Base-by-base conservation (phyloP, 441 rosid genomes). In the Jatropha podagrica region DNA sequence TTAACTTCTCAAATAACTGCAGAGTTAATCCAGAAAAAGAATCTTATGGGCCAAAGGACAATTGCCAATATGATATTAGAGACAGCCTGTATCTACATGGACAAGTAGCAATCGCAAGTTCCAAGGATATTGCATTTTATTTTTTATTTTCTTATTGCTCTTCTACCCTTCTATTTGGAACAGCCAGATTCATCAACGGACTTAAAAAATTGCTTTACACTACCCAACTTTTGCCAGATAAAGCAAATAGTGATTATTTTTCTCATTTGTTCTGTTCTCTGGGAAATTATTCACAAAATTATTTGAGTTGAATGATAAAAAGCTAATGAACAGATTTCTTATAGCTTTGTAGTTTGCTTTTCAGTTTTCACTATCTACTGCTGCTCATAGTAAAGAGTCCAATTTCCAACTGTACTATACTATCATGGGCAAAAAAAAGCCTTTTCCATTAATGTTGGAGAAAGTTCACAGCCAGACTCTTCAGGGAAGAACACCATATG, bases 61-160 rank as follows among this genome's bases (percentile, higher is more conserved):
- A 49, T 49, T 73, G 63, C 49, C 18, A 11, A 58, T 72, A 68
- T 67, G 68, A 73, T 48, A 63, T 23, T 48, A 9, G 48, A 69
- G 80, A 79, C 84, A 75, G 83, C 71, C 82, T 77, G 81, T 74
- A 78, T 26, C 40, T 0, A 14, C 10, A 14, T 23, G 67, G 72
- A 67, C 68, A 74, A 56, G 60, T 65, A 38, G 40, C 52, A 23
- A 65, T 54, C 77, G 40, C 77, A 27, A 73, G 44, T 73, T 51
- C 81, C 86, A 73, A 76, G 78, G 60, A 12, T 65, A 27, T 58
- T 46, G 38, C 73, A 41, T 52, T 54, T 48, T 59, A n/a, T 44
- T 7, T 64, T 14, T 67, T 73, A 64, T 23, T 23, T 32, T 32
- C 32, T 32, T 32, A 32, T 32, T 32, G 32, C 56, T 37, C 18